Conservation (phyloP, 768 basidiomycete genomes). For the Psilocybe cubensis region DNA sequence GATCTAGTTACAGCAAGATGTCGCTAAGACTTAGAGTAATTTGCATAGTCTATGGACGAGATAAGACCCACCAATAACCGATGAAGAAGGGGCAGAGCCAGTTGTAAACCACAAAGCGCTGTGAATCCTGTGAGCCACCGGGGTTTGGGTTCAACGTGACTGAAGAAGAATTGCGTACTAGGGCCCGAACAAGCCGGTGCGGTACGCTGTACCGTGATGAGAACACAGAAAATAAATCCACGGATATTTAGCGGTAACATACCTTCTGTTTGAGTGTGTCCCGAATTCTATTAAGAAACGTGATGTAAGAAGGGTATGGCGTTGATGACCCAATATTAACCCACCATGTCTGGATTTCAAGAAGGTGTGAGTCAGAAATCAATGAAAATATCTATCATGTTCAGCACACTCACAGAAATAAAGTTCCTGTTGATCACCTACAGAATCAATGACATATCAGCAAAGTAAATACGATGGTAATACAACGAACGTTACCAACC, state of each 20-base stretch:
- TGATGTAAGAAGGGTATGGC: not conserved
- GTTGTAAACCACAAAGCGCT: conserved; percentile 43
- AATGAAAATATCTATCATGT: not conserved
- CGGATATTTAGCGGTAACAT: conserved; percentile 24
- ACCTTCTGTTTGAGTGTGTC: conserved; percentile 40
- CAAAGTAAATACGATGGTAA: not conserved
- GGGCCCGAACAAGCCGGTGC: conserved; percentile 38
- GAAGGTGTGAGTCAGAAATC: not conserved
- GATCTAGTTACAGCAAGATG: conserved; percentile 17
- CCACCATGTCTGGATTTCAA: not conserved
- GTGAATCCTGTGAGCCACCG: too few species aligned
- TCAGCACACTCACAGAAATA: conserved; percentile 35
- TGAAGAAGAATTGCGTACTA: conserved; percentile 23
- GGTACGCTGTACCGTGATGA: conserved; percentile 21
- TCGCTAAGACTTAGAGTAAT: too few species aligned
- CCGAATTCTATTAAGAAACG: conserved; percentile 34
- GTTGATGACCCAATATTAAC: not conserved
- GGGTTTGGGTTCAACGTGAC: not conserved
- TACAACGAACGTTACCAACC: conserved; percentile 16
- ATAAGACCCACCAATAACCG: not conserved
- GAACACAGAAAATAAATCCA: not conserved
- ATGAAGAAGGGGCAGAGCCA: conserved; percentile 33
- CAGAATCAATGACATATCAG: not conserved
- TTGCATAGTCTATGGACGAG: too few species aligned
- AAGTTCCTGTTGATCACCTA: conserved; percentile 35